These are phyloP conservation scores for Citrullus amarus DNA, from an alignment of 306 rosid species.

Conservation along the genomic window DNA sequence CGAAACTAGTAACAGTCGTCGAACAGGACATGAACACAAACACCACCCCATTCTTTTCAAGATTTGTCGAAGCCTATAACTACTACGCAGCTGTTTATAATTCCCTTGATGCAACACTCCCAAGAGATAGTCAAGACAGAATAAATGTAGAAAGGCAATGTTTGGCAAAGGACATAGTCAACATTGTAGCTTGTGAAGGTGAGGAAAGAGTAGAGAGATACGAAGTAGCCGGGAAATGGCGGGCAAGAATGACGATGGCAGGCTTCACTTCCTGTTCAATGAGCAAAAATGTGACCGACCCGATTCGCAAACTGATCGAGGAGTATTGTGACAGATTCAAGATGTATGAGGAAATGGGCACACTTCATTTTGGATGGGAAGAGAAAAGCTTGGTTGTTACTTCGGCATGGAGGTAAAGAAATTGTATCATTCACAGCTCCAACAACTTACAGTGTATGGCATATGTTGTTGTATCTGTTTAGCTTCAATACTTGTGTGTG, in stretches of 20 bases:
- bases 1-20: conserved; percentile 78
- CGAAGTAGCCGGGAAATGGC: conserved; percentile 96
- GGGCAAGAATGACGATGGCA: conserved; percentile 95
- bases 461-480: conserved; percentile 15
- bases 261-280: conserved; percentile 60
- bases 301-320: conserved; percentile 35
- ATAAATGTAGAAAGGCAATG: conserved; percentile 91
- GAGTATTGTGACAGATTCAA: conserved; percentile 59
- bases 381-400: conserved; percentile 81
- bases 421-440: not conserved
- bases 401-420: conserved; percentile 69
- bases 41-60: conserved; percentile 65
- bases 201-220: conserved; percentile 85
- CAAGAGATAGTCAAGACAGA: conserved; percentile 84
- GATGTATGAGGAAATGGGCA: conserved; percentile 65
- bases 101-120: conserved; percentile 83
- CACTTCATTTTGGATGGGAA: conserved; percentile 92
- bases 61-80: conserved; percentile 72
- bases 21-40: conserved; percentile 96
- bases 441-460: not conserved
- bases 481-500: conserved; percentile 19
- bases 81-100: conserved; percentile 82
- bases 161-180: conserved; percentile 88
- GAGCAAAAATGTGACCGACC: conserved; percentile 30
- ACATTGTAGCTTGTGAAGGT: conserved; percentile 84